phyloP scores from a whole-genome alignment of 768 basidiomycete species.

The Cystofilobasidium bisporidii region DNA sequence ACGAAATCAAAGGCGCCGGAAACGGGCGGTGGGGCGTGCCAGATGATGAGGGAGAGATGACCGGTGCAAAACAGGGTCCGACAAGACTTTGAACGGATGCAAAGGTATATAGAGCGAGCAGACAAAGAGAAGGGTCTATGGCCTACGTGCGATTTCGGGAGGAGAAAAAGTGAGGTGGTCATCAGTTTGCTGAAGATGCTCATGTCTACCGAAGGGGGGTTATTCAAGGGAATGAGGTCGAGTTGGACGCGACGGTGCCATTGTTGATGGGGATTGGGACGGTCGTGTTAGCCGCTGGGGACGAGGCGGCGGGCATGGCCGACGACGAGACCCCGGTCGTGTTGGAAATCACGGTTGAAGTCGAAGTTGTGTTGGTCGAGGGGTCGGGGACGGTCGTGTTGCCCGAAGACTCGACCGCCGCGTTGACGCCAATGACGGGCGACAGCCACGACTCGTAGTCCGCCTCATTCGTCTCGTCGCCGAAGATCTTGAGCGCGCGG shows the following conservation, averaged over 20 bases:
- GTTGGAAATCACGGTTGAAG: background rate
- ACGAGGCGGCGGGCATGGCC: background rate
- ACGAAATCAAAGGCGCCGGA: too few species aligned
- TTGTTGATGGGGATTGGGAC: too few species aligned
- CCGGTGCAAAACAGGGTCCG: too few species aligned
- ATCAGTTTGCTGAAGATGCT: too few species aligned
- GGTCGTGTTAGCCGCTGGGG: background rate
- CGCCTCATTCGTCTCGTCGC: slow-evolving; percentile 41
- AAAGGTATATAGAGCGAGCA: too few species aligned
- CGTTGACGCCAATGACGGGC: slow-evolving; percentile 6
- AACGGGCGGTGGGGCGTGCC: too few species aligned
- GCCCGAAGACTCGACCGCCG: background rate
- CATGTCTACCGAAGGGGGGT: too few species aligned
- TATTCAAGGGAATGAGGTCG: background rate
- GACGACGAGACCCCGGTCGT: background rate
- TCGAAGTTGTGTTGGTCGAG: background rate
- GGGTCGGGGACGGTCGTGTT: background rate
- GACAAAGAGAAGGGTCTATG: too few species aligned
- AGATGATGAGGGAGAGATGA: too few species aligned
- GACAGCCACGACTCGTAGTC: slow-evolving; percentile 40
- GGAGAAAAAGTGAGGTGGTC: too few species aligned
- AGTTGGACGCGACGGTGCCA: background rate
- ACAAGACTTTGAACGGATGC: too few species aligned
- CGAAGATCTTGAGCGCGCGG: slow-evolving; percentile 46
- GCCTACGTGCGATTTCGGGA: too few species aligned